phyloP scores from a whole-genome alignment of 352 stramenopile genomes.

The Globisporangium okanoganense region DNA sequence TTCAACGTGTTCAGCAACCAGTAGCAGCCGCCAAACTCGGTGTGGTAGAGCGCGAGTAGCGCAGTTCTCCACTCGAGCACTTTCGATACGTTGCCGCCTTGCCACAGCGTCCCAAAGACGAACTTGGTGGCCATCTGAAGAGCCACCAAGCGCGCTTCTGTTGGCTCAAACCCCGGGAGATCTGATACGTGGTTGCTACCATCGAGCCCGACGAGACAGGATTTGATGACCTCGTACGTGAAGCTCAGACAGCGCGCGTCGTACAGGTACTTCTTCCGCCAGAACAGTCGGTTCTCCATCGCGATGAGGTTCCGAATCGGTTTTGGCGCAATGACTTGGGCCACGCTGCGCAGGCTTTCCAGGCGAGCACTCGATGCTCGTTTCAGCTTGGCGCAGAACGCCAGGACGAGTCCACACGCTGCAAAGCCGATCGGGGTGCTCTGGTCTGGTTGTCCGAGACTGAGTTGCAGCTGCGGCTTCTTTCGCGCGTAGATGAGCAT shows the following conservation, averaged over 20 bases:
- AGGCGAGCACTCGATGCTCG: slow-evolving; percentile 26
- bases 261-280: slow-evolving; percentile 84
- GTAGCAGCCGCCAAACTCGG: slow-evolving; percentile 58
- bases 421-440: slow-evolving; percentile 4
- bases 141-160: slow-evolving; percentile 63
- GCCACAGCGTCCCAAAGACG: slow-evolving; percentile 85
- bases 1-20: slow-evolving; percentile 71
- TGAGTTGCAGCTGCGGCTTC: slow-evolving; percentile 32
- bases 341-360: slow-evolving; percentile 39
- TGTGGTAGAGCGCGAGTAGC: slow-evolving; percentile 68
- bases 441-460: background rate
- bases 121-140: slow-evolving; percentile 82
- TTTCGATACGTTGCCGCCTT: slow-evolving; percentile 65
- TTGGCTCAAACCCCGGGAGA: slow-evolving; percentile 50
- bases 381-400: slow-evolving; percentile 43
- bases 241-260: slow-evolving; percentile 72
- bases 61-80: slow-evolving; percentile 74
- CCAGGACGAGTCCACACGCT: slow-evolving; percentile 8
- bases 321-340: slow-evolving; percentile 56
- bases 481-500: slow-evolving; percentile 84
- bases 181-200: slow-evolving; percentile 22
- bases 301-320: slow-evolving; percentile 74
- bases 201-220: slow-evolving; percentile 46
- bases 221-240: slow-evolving; percentile 71
- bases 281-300: slow-evolving; percentile 83